Base-by-base conservation (phyloP, 2,329 filamentous ascomycete genomes). In the Alternaria burnsii region DNA sequence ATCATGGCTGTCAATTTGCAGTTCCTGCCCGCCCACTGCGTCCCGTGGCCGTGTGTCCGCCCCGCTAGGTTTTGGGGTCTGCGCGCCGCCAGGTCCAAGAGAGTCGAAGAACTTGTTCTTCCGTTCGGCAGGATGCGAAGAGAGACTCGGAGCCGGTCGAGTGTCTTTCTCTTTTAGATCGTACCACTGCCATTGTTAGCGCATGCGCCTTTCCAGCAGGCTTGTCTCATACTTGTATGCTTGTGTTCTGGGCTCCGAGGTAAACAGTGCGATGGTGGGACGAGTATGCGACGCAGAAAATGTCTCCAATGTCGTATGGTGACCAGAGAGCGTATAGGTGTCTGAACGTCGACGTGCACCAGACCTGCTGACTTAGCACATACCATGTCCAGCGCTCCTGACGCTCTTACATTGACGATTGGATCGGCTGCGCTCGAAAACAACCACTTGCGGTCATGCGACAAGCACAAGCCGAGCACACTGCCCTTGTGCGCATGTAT, bases 91-190 rank as follows among this genome's bases (percentile, higher is more conserved):
- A 1, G 94, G 90, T 0, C 94, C 93, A 53, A 89, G 86, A 0
- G 94, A 97, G 78, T 98, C 94, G 75, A 97, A 98, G 82, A 98
- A 98, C 24, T 91, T 87, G 77, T 97, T 93, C 62, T 91, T 91
- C 40, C 93, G 86, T 62, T 89, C 86, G 34, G 91, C 90, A 0
- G 91, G 91, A 67, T 94, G 93, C 42, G 87, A 87, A 10, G 87
- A 84, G 9, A 88, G 88, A 60, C 87, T 87, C 52, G 86, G 88
- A 4, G 83, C 81, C 18, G 86, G 90, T 67, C 85, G 82, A 22
- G 84, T 80, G 30, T 84, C 82, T 24, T 87, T 85, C 64, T 92
- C 87, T 69, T 87, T 87, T 56, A 97, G 81, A 66, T 89, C 86
- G 70, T 93, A 91, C 95, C 95, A 99, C 84, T 86, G 44, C 34